Evolutionary conservation across 371 early-diverging fungal genomes (phyloP), one percentile per base, ranked within the genome.

Genomic region (Apophysomyces sp.): DNA sequence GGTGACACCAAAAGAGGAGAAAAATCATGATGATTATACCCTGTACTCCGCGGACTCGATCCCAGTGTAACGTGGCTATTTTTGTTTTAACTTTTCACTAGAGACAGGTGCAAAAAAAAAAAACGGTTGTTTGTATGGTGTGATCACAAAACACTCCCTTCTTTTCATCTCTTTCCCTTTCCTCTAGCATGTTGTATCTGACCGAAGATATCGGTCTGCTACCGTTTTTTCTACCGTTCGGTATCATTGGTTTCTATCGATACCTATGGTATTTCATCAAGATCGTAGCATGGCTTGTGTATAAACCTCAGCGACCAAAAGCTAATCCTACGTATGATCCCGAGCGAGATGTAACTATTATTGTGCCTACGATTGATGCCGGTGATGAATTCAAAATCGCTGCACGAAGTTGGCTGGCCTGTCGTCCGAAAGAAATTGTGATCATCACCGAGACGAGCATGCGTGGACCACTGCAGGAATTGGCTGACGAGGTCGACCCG

Each of bases 371-470:
- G 30, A 89, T 89, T 60, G 89, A 89, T 58, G 87, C 88, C 3
- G 88, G 89, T 52, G 87, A 85, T 18, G 88, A 88, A 63, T 87
- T 89, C 73, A 86, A 86, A 66, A 76, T 83, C 57, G 89, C 89
- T n/a, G 79, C 87, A 5, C 71, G 78, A n/a, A 84, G 84, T 15
- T 89, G 89, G 89, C 74, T 89, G 13, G 79, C 70, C 28, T 80
- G 77, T 69, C 68, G 79, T 26, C 89, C 89, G 13, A 85, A 81
- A 53, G 87, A 89, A 58, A 84, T 84, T 58, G 73, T 84, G 63
- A 81, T 84, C 60, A 82, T 84, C 18, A 84, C 84, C 2, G 84
- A 84, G 51, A 71, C 77, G 12, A 78, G 73, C 30, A 84, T 84
- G 84, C 72, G 64, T 12, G 82, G 67, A 6, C 71, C 82, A 3